Conservation (phyloP, 2,329 filamentous ascomycete genomes). For the Venturia carpophila region DNA sequence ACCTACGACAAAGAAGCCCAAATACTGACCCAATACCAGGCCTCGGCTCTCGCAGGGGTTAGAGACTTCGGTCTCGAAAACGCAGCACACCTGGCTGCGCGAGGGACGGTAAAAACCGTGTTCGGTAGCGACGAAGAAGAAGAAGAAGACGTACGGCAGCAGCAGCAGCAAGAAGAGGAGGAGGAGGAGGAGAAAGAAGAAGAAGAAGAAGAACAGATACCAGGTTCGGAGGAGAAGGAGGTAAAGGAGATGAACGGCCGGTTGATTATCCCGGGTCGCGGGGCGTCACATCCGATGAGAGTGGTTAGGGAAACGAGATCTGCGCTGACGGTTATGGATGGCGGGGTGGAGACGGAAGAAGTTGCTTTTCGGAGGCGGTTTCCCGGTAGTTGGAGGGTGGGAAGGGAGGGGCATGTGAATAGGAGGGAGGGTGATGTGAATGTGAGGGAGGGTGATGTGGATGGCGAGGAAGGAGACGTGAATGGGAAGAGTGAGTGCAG, state of each 20-base stretch:
- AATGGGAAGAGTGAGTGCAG: too few relatives aligned
- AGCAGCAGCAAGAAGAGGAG: neutral
- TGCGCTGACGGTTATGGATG: neutral
- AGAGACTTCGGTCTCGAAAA: neutral
- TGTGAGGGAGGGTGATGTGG: neutral
- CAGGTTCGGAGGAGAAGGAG: neutral
- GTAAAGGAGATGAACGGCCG: neutral
- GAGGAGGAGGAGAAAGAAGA: neutral
- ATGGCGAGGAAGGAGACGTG: neutral
- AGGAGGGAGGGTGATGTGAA: neutral
- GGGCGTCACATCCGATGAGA: neutral
- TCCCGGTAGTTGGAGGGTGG: neutral
- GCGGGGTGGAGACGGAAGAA: neutral
- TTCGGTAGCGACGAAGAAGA: neutral
- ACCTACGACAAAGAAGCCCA: neutral
- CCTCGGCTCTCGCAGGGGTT: neutral
- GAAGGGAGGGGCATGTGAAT: neutral
- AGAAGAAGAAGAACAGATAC: neutral
- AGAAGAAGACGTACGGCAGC: too few relatives aligned
- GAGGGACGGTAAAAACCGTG: neutral
- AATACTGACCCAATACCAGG: neutral
- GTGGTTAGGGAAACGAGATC: neutral
- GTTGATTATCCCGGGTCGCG: neutral
- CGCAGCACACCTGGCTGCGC: neutral
- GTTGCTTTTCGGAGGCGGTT: neutral